A percentile compares a stretch with the other conserved stretches of the same genome.
phyloP scores from a whole-genome alignment of 2,329 filamentous ascomycete genomes.

The Neonectria neomacrospora region DNA sequence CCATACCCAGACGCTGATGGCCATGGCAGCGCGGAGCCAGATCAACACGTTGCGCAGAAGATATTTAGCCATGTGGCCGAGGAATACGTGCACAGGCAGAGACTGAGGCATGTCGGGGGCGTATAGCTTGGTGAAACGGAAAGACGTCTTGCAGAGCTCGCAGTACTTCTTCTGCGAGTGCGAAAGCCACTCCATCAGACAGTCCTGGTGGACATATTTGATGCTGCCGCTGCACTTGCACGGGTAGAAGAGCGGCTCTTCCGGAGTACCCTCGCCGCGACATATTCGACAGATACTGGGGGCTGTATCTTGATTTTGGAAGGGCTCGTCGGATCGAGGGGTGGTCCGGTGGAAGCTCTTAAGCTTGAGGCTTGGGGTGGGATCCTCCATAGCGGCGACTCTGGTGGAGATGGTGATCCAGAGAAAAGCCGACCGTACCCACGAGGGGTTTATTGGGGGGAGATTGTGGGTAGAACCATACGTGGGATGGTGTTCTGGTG shows the following conservation, averaged over 20 bases:
- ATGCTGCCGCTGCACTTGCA: constrained; percentile 99
- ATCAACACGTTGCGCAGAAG: constrained; percentile 75
- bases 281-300: constrained; percentile 96
- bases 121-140: constrained; percentile 98
- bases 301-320: constrained; percentile 47
- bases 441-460: constrained; percentile 43
- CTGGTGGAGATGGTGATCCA: constrained; percentile 33
- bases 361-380: constrained; percentile 34
- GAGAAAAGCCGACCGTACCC: constrained; percentile 40
- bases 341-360: constrained; percentile 41
- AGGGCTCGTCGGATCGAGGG: constrained; percentile 41
- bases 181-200: constrained; percentile 97
- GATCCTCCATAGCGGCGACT: constrained; percentile 42
- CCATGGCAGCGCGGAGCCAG: constrained; percentile 82
- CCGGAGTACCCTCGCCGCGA: constrained; percentile 82
- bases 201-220: constrained; percentile 97
- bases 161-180: constrained; percentile 99
- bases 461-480: constrained; percentile 35
- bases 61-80: constrained; percentile 81
- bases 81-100: constrained; percentile 83
- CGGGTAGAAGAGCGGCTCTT: constrained; percentile 93
- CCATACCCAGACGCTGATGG: constrained; percentile 87
- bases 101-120: constrained; percentile 90
- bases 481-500: constrained; percentile 27
- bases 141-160: constrained; percentile 98